A percentile compares a stretch with the other conserved stretches of the same genome.
phyloP scores from a whole-genome alignment of 306 rosid genomes.

The Cajanus cajan region DNA sequence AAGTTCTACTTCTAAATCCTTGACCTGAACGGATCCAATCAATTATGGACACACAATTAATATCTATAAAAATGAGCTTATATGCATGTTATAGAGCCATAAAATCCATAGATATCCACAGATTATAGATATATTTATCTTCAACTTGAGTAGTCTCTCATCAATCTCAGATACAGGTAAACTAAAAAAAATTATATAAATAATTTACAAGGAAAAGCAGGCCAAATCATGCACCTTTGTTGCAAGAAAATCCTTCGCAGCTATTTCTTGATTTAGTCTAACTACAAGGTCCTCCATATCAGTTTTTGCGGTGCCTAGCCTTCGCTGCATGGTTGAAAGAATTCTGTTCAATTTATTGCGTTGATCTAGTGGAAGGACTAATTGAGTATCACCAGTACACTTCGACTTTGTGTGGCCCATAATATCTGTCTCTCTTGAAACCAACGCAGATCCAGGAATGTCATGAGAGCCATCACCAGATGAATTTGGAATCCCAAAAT shows the following conservation, averaged over 20 bases:
- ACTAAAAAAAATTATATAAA: neutral
- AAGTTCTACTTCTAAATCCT: constrained; percentile 96
- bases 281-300: constrained; percentile 98
- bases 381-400: constrained; percentile 58
- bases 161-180: constrained; percentile 15
- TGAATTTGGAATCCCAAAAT: constrained; percentile 66
- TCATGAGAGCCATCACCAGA: constrained; percentile 67
- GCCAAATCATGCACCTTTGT: constrained; percentile 67
- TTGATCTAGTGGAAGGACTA: constrained; percentile 85
- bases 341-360: constrained; percentile 86
- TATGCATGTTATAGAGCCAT: constrained; percentile 6
- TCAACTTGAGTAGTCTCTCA: neutral
- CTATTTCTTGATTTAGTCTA: constrained; percentile 92
- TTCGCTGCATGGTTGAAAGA: constrained; percentile 86
- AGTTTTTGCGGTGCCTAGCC: constrained; percentile 82
- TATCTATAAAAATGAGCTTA: constrained; percentile 5
- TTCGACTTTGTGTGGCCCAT: constrained; percentile 53
- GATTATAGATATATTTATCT: constrained; percentile 14
- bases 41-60: constrained; percentile 14
- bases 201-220: constrained; percentile 17
- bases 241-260: constrained; percentile 88
- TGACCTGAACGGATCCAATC: constrained; percentile 68
- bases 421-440: constrained; percentile 53
- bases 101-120: neutral
- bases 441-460: constrained; percentile 59